A percentile compares a stretch with the other conserved stretches of the same genome.
phyloP scores from a whole-genome alignment of 441 rosid genomes.

The Euphorbia corollata region DNA sequence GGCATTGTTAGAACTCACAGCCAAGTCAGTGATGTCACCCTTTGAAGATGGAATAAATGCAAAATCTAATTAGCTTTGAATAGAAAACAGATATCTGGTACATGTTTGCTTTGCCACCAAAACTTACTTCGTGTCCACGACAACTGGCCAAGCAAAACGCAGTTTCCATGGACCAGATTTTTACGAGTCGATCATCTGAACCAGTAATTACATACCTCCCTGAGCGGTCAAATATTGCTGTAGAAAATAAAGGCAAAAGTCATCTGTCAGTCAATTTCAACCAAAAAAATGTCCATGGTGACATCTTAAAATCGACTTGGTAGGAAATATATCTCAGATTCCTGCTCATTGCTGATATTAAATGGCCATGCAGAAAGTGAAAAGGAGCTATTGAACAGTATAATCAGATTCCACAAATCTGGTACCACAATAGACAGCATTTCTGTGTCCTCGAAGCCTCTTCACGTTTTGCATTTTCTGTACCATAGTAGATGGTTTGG shows the following conservation, averaged over 20 bases:
- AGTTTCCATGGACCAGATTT: conserved; percentile 99
- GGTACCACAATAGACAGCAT: conserved; percentile 98
- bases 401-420: conserved; percentile 5
- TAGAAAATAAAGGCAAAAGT: conserved; percentile 30
- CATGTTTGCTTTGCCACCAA: conserved; percentile 22
- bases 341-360: not conserved
- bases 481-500: conserved; percentile 88
- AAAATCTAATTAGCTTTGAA: conserved; percentile 15
- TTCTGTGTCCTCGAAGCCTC: conserved; percentile 89
- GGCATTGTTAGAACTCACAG: conserved; percentile 89
- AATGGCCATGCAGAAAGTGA: not conserved
- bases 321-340: not conserved
- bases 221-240: conserved; percentile 92
- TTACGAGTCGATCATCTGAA: conserved; percentile 98
- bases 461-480: conserved; percentile 92
- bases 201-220: conserved; percentile 99
- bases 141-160: conserved; percentile 99
- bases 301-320: not conserved
- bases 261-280: conserved; percentile 11
- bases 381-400: not conserved
- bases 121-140: conserved; percentile 98
- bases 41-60: conserved; percentile 32
- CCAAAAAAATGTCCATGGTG: not conserved
- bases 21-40: conserved; percentile 99
- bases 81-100: conserved; percentile 16